Evolutionary conservation across 805 yeast genomes (phyloP).

Genomic region (Ogataea minuta): DNA sequence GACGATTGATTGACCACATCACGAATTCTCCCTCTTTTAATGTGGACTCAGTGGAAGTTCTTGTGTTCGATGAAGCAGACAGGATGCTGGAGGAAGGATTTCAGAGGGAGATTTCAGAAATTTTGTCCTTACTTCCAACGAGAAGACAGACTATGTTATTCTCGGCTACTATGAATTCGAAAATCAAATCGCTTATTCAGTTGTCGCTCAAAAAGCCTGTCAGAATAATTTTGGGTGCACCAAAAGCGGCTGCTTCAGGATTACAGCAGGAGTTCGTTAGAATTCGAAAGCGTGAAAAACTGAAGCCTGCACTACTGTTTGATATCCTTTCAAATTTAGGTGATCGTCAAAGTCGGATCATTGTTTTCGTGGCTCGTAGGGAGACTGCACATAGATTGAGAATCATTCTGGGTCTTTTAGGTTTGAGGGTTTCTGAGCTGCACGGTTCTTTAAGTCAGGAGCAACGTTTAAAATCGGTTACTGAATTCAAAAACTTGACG

Average conservation of each 20-base stretch:
- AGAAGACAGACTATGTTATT: slow-evolving; percentile 92
- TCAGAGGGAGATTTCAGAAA: slow-evolving; percentile 91
- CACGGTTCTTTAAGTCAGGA: slow-evolving; percentile 88
- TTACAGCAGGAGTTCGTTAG: slow-evolving; percentile 92
- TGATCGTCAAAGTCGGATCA: slow-evolving; percentile 65
- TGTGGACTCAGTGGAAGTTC: slow-evolving; percentile 86
- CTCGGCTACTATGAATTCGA: slow-evolving; percentile 97
- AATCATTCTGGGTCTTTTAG: slow-evolving; percentile 69
- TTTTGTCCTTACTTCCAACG: slow-evolving; percentile 79
- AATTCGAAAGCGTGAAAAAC: slow-evolving; percentile 81
- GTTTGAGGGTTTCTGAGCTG: slow-evolving; percentile 73
- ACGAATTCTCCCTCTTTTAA: slow-evolving; percentile 91
- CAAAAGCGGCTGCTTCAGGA: slow-evolving; percentile 90
- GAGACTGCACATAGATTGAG: slow-evolving; percentile 87
- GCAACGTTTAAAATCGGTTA: slow-evolving; percentile 84
- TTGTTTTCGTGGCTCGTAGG: slow-evolving; percentile 89
- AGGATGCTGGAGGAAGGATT: slow-evolving; percentile 99
- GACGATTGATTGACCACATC: slow-evolving; percentile 95
- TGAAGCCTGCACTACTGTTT: slow-evolving; percentile 80
- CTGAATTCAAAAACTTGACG: slow-evolving; percentile 73
- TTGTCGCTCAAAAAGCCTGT: slow-evolving; percentile 89
- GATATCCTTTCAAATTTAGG: slow-evolving; percentile 68
- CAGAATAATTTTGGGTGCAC: slow-evolving; percentile 93
- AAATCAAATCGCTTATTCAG: slow-evolving; percentile 82
- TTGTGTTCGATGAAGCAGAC: slow-evolving; percentile 97